Evolutionary conservation across 108 stramenopile species (phyloP), one percentile per base, ranked within the genome.

Genomic region (Fragilariopsis cylindrus): DNA sequence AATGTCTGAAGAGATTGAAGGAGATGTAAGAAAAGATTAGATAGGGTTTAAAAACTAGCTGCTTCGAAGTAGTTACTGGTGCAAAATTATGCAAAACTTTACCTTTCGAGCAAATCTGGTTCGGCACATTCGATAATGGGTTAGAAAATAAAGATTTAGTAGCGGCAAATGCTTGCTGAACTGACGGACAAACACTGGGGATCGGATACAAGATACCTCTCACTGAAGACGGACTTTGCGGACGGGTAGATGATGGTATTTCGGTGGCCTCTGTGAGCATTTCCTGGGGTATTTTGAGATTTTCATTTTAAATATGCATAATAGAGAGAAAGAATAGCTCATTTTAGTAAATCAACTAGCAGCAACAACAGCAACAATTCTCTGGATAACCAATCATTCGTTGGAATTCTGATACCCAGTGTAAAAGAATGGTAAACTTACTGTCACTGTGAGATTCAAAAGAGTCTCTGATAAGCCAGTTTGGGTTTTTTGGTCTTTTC

Each of bases 381-480:
- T 21, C 46, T 4, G 43, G 48, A 43, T 30, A 39, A 47, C 13
- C 30, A 7, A n/a, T 8, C 69, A 53, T 11, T 53, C 8, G 15
- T 43, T 73, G 30, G 30, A 30, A 30, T 30, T 30, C 30, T 30
- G 30, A 30, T 30, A 30, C 30, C 30, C 30, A 30, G 30, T 30
- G 30, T 30, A 30, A 30, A 30, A 1, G 30, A 30, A 30, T 1
- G 30, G 1, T 30, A 19, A 21, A 73, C 75, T 49, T 71, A 76
- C 81, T 56, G 73, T 60, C 11, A 76, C 75, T 66, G 57, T 11
- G 50, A 84, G 69, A 45, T 65, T 75, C 68, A 84, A 62, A 30
- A 79, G 18, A 12, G 48, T 48, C 44, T 84, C 84, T 44, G 78
- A 52, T 2, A 73, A 50, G n/a, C 72, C 57, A 12, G 4, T 57